phyloP scores from a whole-genome alignment of 2,329 filamentous ascomycete genomes.

The Trichoderma sp. region DNA sequence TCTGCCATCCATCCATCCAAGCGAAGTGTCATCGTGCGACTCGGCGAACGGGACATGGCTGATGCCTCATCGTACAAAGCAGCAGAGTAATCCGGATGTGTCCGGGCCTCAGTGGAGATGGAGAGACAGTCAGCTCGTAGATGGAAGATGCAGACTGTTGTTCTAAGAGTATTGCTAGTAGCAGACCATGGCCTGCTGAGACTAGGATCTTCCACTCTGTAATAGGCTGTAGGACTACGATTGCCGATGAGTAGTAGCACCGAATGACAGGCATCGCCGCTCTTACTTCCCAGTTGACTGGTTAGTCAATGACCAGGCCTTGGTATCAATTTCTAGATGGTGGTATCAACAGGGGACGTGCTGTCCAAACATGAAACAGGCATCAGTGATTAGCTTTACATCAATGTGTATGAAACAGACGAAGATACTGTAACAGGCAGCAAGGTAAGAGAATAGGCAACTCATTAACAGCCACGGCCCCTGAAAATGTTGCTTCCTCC shows the following conservation, averaged over 20 bases:
- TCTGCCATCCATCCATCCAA: neutral
- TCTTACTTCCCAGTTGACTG: neutral
- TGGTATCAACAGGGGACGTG: neutral
- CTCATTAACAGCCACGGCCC: neutral
- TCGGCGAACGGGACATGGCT: neutral
- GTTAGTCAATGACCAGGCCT: neutral
- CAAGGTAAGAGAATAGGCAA: neutral
- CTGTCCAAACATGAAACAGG: neutral
- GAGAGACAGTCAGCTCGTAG: neutral
- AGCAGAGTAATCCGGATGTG: neutral
- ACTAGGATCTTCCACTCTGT: neutral
- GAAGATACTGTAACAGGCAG: neutral
- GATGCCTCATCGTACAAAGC: neutral
- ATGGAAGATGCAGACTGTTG: neutral
- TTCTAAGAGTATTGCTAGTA: neutral
- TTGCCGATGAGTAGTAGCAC: neutral
- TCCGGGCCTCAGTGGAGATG: neutral
- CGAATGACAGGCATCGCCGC: neutral
- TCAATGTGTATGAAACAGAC: neutral
- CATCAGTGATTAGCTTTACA: neutral
- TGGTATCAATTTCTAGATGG: neutral
- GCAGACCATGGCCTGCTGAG: neutral
- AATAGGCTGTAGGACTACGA: neutral
- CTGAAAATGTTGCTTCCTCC: neutral
- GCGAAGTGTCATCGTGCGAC: constrained; percentile 2